Conservation (phyloP, 257 asterid species). For the Scutellaria galericulata region DNA sequence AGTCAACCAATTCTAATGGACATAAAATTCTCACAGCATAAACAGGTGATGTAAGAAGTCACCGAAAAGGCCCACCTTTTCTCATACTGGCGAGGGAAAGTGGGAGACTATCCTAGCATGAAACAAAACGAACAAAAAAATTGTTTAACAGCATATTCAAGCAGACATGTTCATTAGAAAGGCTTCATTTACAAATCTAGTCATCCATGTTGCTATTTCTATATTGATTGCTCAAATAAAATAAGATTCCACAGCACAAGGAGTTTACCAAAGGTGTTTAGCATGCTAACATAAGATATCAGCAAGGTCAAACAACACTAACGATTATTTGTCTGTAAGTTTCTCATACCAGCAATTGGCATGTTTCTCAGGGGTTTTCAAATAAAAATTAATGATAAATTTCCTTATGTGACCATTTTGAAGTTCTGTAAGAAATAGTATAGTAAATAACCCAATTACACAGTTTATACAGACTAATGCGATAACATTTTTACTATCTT, state of each 20-base stretch:
- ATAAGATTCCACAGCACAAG: not conserved
- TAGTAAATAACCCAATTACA: not conserved
- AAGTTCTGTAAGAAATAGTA: not conserved
- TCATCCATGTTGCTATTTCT: not conserved
- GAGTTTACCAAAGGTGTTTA: constrained; percentile 10
- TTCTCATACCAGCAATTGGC: constrained; percentile 13
- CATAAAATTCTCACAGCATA: not conserved
- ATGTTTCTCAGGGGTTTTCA: not conserved
- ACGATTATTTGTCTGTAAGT: not conserved
- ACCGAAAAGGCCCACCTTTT: not conserved
- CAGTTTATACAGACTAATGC: constrained; percentile 1
- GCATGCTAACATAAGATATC: not conserved
- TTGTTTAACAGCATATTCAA: not conserved
- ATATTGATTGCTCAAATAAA: not conserved
- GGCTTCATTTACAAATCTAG: not conserved
- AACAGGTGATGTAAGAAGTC: not conserved
- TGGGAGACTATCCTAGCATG: not conserved
- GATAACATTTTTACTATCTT: not conserved
- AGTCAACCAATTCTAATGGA: too few relatives aligned
- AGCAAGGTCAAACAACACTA: not conserved
- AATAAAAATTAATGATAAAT: not conserved
- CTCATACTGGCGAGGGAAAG: not conserved
- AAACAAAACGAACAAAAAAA: not conserved
- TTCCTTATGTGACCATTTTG: not conserved
- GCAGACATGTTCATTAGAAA: not conserved